These are phyloP conservation scores for Galeopsis tetrahit DNA, from an alignment of 257 asterid genomes.

Conservation along the genomic window DNA sequence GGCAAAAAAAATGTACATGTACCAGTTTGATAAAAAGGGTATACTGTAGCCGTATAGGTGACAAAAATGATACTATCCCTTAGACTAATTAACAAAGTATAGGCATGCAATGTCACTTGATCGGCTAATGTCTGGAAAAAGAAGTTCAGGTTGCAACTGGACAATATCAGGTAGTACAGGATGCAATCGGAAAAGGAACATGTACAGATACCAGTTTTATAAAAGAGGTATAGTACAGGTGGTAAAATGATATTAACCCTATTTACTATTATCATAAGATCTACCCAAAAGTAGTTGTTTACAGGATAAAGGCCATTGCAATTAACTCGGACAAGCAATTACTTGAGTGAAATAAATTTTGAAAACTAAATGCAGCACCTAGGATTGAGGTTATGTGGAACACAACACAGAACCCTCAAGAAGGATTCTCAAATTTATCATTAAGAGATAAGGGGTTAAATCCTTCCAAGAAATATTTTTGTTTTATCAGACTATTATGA, in stretches of 20 bases:
- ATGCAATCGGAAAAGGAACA: too few relatives aligned
- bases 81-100: too few relatives aligned
- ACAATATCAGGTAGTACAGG: too few relatives aligned
- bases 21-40: too few relatives aligned
- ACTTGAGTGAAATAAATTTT: neutral
- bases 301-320: neutral
- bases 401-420: slow-evolving; percentile 15
- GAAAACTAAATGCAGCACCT: slow-evolving; percentile 2
- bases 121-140: too few relatives aligned
- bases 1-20: too few relatives aligned
- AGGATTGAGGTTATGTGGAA: slow-evolving; percentile 12
- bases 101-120: too few relatives aligned
- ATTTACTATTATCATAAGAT: slow-evolving; percentile 4
- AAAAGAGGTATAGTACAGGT: too few relatives aligned
- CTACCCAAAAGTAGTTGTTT: neutral
- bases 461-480: neutral
- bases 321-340: neutral
- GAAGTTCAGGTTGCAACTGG: too few relatives aligned
- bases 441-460: neutral
- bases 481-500: neutral
- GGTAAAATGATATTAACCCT: neutral
- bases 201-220: too few relatives aligned
- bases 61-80: too few relatives aligned
- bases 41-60: too few relatives aligned
- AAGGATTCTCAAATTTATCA: neutral